Evolutionary conservation across 1,284 basidiomycete genomes (phyloP).

Genomic region (Ganoderma sp.): DNA sequence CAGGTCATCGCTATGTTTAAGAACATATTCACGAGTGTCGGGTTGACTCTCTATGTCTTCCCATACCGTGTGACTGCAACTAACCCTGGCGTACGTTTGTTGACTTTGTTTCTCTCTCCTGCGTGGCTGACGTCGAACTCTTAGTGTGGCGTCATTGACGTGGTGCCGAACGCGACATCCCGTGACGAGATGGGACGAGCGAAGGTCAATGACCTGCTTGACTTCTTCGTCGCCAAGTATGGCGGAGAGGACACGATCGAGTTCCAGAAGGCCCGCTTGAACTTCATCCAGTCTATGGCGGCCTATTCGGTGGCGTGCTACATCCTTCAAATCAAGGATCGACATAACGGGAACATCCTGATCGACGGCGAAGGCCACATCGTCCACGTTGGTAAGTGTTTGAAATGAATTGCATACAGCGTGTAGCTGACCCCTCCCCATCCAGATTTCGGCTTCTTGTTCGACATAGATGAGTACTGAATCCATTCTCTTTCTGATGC

Average conservation of each 20-base stretch:
- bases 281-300: slow-evolving; percentile 99
- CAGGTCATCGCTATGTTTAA: slow-evolving; percentile 99
- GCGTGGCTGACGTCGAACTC: slow-evolving; percentile 9
- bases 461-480: slow-evolving; percentile 90
- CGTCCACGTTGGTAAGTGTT: slow-evolving; percentile 84
- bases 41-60: slow-evolving; percentile 91
- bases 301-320: slow-evolving; percentile 99
- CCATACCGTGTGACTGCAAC: slow-evolving; percentile 99
- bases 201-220: slow-evolving; percentile 94
- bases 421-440: slow-evolving; percentile 4
- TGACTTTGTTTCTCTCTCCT: slow-evolving; percentile 5
- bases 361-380: slow-evolving; percentile 97
- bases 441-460: slow-evolving; percentile 95
- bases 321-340: slow-evolving; percentile 96
- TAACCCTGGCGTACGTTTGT: slow-evolving; percentile 82
- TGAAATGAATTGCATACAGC: background rate
- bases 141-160: slow-evolving; percentile 97
- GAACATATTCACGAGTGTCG: slow-evolving; percentile 91
- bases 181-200: slow-evolving; percentile 99
- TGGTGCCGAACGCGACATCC: slow-evolving; percentile 97
- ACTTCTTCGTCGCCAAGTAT: slow-evolving; percentile 96
- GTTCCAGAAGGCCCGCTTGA: slow-evolving; percentile 93
- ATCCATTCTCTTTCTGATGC: slow-evolving; percentile 18
- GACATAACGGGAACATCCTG: slow-evolving; percentile 99
- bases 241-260: slow-evolving; percentile 87